Conservation (phyloP, 768 basidiomycete genomes). For the Hygrophoropsis aurantiaca region DNA sequence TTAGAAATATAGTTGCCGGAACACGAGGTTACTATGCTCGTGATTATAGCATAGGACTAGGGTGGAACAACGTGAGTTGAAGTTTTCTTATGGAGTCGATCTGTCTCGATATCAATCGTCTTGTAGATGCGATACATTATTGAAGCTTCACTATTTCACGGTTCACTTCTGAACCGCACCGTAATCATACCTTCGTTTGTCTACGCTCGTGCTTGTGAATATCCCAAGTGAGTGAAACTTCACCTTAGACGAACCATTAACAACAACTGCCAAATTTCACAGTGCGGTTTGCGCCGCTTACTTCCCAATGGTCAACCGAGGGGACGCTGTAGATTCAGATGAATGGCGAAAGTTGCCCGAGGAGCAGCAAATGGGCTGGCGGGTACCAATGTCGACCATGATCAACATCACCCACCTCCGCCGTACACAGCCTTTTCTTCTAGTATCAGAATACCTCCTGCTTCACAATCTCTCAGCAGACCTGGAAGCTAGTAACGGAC, state of each 20-base stretch:
- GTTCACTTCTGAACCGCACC: constrained; percentile 30
- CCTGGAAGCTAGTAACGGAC: constrained; percentile 29
- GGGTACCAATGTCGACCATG: constrained; percentile 27
- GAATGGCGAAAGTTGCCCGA: constrained; percentile 31
- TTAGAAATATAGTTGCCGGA: too few species aligned
- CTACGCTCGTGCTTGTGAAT: constrained; percentile 35
- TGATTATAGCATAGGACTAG: constrained; percentile 35
- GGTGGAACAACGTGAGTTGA: constrained; percentile 37
- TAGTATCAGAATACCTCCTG: constrained; percentile 32
- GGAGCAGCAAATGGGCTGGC: constrained; percentile 19
- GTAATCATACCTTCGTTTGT: constrained; percentile 37
- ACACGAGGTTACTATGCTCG: constrained; percentile 35
- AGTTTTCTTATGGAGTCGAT: not conserved
- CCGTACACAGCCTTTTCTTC: constrained; percentile 24
- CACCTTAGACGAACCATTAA: too few species aligned
- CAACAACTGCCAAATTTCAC: too few species aligned
- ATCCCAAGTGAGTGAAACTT: not conserved
- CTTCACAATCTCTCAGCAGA: constrained; percentile 25
- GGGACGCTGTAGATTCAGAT: constrained; percentile 30
- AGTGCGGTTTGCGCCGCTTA: constrained; percentile 30
- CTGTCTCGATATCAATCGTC: not conserved
- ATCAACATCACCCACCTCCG: constrained; percentile 33
- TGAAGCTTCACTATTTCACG: constrained; percentile 35
- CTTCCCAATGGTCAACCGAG: constrained; percentile 35
- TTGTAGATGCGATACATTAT: constrained; percentile 41